These are phyloP conservation scores for Tolypocladium pustulatum DNA, from an alignment of 2,329 filamentous ascomycete genomes.

Conservation along the genomic window DNA sequence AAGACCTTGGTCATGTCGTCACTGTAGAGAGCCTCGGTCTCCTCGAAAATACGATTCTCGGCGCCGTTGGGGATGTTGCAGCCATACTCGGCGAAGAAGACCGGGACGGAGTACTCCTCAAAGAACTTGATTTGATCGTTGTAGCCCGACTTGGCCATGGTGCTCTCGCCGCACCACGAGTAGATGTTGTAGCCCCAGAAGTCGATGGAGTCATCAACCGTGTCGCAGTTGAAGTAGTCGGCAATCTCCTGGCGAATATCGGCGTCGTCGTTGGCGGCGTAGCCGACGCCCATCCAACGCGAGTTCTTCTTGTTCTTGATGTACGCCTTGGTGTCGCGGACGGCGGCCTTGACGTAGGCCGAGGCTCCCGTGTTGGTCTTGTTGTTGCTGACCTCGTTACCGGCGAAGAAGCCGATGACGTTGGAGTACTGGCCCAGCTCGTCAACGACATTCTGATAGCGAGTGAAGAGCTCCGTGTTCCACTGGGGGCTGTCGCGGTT, in stretches of 20 bases:
- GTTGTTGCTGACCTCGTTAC: slow-evolving; percentile 92
- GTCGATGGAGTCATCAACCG: slow-evolving; percentile 59
- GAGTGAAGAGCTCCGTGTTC: slow-evolving; percentile 66
- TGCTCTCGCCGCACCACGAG: slow-evolving; percentile 91
- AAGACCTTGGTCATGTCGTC: slow-evolving; percentile 75
- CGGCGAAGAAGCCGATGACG: slow-evolving; percentile 93
- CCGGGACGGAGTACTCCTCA: slow-evolving; percentile 76
- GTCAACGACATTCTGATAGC: slow-evolving; percentile 80
- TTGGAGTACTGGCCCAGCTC: slow-evolving; percentile 75
- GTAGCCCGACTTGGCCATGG: slow-evolving; percentile 68
- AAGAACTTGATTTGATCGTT: slow-evolving; percentile 78
- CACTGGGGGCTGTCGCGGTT: slow-evolving; percentile 70
- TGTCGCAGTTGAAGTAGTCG: slow-evolving; percentile 89
- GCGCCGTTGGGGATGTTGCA: slow-evolving; percentile 62
- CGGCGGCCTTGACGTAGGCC: slow-evolving; percentile 93
- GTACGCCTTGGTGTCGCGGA: slow-evolving; percentile 91
- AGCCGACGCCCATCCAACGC: slow-evolving; percentile 79
- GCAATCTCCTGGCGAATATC: slow-evolving; percentile 73
- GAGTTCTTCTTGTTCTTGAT: slow-evolving; percentile 74
- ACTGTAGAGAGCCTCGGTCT: slow-evolving; percentile 74
- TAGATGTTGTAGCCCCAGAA: slow-evolving; percentile 99
- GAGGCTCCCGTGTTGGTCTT: slow-evolving; percentile 81
- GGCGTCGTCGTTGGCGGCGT: slow-evolving; percentile 89
- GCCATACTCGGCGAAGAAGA: slow-evolving; percentile 98
- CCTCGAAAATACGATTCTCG: slow-evolving; percentile 67